A percentile compares a stretch with the other conserved stretches of the same genome.
Conservation (phyloP, 345 rosid species). For the Gynandropsis gynandra region DNA sequence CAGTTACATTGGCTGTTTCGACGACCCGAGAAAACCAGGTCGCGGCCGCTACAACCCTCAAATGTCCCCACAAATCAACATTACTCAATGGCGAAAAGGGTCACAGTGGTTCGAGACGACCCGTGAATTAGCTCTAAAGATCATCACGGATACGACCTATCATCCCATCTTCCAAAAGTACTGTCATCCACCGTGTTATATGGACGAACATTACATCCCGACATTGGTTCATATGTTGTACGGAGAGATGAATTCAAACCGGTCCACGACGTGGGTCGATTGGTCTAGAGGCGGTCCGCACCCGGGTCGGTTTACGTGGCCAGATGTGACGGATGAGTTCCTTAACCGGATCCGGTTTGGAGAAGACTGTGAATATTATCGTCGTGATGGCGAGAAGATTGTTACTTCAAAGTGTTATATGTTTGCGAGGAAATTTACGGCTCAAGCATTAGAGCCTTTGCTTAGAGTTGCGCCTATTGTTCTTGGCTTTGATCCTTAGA, state of each 20-base stretch:
- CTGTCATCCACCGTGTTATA: conserved; percentile 54
- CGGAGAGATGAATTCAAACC: conserved; percentile 34
- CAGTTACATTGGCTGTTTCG: conserved; percentile 43
- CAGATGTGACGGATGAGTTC: conserved; percentile 43
- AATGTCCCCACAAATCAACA: conserved; percentile 48
- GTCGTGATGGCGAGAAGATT: conserved; percentile 14
- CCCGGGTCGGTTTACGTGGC: conserved; percentile 44
- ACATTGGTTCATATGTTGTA: conserved; percentile 39
- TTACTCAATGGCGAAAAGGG: conserved; percentile 69
- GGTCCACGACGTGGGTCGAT: conserved; percentile 62
- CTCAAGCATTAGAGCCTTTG: conserved; percentile 45
- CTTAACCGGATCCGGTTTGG: conserved; percentile 36
- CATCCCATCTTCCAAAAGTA: conserved; percentile 33
- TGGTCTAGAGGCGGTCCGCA: conserved; percentile 65
- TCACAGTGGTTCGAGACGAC: conserved; percentile 74
- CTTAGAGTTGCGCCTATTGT: conserved; percentile 43
- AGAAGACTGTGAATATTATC: conserved; percentile 42
- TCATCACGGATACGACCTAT: conserved; percentile 42
- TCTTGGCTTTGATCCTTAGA: conserved; percentile 39
- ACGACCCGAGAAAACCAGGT: conserved; percentile 40
- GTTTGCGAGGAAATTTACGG: conserved; percentile 62
- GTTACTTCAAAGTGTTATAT: conserved; percentile 33
- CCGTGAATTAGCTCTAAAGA: conserved; percentile 39
- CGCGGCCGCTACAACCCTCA: conserved; percentile 55
- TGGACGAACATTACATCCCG: conserved; percentile 69